A percentile compares a stretch with the other conserved stretches of the same genome.
Conservation (phyloP, 1,284 basidiomycete genomes). For the Apiotrichum brassicae region DNA sequence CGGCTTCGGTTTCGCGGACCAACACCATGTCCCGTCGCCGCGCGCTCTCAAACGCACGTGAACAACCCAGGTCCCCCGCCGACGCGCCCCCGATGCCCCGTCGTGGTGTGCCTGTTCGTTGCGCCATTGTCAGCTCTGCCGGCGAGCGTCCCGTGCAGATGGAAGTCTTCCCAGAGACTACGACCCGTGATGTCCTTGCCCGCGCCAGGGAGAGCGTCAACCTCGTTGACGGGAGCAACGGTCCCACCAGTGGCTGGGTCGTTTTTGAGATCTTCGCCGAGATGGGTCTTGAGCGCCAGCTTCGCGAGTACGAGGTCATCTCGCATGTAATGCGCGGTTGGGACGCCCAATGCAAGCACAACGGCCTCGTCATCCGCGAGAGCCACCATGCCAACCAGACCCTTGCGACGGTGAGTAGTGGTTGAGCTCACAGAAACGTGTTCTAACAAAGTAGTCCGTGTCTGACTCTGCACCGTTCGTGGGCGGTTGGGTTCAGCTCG, state of each 20-base stretch:
- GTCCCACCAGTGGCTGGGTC: slow-evolving; percentile 30
- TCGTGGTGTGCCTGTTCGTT: slow-evolving; percentile 7
- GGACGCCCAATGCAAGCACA: slow-evolving; percentile 69
- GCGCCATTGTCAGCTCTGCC: slow-evolving; percentile 1
- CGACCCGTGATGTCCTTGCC: slow-evolving; percentile 33
- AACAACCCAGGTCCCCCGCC: not conserved
- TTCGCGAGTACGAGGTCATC: slow-evolving; percentile 72
- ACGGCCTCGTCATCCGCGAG: slow-evolving; percentile 67
- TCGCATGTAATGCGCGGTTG: slow-evolving; percentile 67
- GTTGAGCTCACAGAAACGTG: not conserved
- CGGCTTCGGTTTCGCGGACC: slow-evolving; percentile 3
- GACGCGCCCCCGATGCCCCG: slow-evolving; percentile 4
- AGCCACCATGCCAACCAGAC: slow-evolving; percentile 36
- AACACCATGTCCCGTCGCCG: slow-evolving; percentile 5
- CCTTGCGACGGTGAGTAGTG: slow-evolving; percentile 15
- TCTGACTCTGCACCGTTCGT: slow-evolving; percentile 63
- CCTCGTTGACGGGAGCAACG: slow-evolving; percentile 17
- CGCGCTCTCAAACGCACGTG: not conserved
- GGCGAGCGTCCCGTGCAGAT: slow-evolving; percentile 17
- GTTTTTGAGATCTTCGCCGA: slow-evolving; percentile 43
- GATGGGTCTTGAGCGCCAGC: slow-evolving; percentile 60
- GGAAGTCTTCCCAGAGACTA: slow-evolving; percentile 34
- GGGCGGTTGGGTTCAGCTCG: slow-evolving; percentile 72
- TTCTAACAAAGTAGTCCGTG: slow-evolving; percentile 52
- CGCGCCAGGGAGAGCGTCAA: slow-evolving; percentile 20